Percentiles rank a stretch among this genome's conserved stretches.
Conservation (phyloP, 2,329 filamentous ascomycete species). For the Fusarium sp. region DNA sequence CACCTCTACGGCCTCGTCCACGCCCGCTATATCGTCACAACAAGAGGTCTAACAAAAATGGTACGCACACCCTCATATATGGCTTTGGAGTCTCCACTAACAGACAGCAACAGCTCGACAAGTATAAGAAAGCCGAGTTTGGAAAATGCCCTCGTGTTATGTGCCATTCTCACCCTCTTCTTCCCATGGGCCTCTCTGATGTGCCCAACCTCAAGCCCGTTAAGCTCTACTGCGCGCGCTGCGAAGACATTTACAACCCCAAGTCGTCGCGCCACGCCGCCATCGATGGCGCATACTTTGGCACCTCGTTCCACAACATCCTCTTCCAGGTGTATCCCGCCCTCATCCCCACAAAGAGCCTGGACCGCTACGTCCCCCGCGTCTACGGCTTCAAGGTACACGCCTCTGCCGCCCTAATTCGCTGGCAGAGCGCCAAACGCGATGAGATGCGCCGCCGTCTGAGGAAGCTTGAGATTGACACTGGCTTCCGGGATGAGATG, state of each 20-base stretch:
- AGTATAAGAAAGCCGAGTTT: slow-evolving; percentile 98
- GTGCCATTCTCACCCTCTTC: slow-evolving; percentile 90
- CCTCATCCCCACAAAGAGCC: slow-evolving; percentile 85
- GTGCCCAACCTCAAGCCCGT: slow-evolving; percentile 87
- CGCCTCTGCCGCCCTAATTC: slow-evolving; percentile 82
- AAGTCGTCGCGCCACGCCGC: slow-evolving; percentile 95
- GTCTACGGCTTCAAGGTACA: slow-evolving; percentile 98
- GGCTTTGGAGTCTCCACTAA: not conserved
- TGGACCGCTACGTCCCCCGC: slow-evolving; percentile 85
- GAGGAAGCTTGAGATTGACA: slow-evolving; percentile 75
- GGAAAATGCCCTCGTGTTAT: slow-evolving; percentile 97
- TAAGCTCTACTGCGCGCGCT: slow-evolving; percentile 96
- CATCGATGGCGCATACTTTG: slow-evolving; percentile 98
- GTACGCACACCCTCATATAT: slow-evolving; percentile 57
- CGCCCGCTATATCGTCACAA: slow-evolving; percentile 96
- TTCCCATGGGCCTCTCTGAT: slow-evolving; percentile 95
- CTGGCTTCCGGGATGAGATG: slow-evolving; percentile 78
- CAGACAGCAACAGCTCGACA: slow-evolving; percentile 77
- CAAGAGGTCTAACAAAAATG: slow-evolving; percentile 94
- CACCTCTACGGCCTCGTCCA: slow-evolving; percentile 97
- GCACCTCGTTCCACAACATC: slow-evolving; percentile 98
- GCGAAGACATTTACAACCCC: slow-evolving; percentile 98
- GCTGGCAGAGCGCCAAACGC: slow-evolving; percentile 87
- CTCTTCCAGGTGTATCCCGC: slow-evolving; percentile 98
- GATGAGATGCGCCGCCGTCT: slow-evolving; percentile 85